Evolutionary conservation across 306 rosid species (phyloP).

Genomic region (Canavalia ensiformis): DNA sequence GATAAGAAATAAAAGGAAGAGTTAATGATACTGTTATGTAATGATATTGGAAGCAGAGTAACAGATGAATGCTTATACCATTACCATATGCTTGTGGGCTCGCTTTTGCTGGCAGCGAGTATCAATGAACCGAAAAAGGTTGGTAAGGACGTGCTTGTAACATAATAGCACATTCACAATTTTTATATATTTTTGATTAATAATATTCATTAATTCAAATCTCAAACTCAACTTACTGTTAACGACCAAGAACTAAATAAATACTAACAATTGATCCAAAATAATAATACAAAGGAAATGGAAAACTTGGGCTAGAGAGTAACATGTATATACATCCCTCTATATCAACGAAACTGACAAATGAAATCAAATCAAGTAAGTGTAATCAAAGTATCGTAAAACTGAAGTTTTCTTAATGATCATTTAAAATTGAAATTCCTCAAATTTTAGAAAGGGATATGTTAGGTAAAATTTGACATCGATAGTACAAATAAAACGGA

Average conservation of each 20-base stretch:
- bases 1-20: constrained; percentile 30
- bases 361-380: not conserved
- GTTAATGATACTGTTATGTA: constrained; percentile 25
- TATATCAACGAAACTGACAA: not conserved
- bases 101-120: constrained; percentile 24
- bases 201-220: not conserved
- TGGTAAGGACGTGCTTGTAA: not conserved
- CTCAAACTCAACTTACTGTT: not conserved
- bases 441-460: not conserved
- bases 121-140: constrained; percentile 29
- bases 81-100: constrained; percentile 40
- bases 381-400: not conserved
- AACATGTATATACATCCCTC: not conserved
- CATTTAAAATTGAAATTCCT: not conserved
- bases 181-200: not conserved
- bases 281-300: not conserved
- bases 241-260: not conserved
- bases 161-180: not conserved
- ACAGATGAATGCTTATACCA: constrained; percentile 21
- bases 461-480: not conserved
- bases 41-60: constrained; percentile 24
- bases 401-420: not conserved
- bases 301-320: not conserved
- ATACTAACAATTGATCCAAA: not conserved
- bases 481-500: not conserved